Conservation (phyloP, 192 early-diverging fungal species). For the Kappamyces sp. region DNA sequence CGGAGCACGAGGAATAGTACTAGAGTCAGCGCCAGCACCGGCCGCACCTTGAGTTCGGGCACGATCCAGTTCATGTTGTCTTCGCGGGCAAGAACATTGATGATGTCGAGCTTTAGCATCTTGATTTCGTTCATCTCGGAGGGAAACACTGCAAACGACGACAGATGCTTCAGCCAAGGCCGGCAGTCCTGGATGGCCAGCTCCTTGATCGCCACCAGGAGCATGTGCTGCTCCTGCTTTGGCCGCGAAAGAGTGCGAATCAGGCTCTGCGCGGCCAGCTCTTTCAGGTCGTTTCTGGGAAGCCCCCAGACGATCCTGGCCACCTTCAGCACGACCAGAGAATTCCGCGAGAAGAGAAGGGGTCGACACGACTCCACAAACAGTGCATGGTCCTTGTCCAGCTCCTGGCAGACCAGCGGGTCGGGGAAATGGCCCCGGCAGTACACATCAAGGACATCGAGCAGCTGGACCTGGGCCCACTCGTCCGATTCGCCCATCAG, state of each 20-base stretch:
- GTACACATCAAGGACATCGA: conserved; percentile 75
- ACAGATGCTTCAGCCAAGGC: neutral
- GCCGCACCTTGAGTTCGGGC: conserved; percentile 70
- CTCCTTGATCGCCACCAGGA: conserved; percentile 37
- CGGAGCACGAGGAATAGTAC: conserved; percentile 63
- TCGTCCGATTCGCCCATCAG: conserved; percentile 87
- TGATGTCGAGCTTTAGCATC: conserved; percentile 56
- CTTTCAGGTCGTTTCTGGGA: conserved; percentile 45
- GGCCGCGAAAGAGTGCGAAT: conserved; percentile 62
- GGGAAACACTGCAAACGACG: conserved; percentile 3
- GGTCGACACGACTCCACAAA: conserved; percentile 61
- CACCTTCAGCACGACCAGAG: conserved; percentile 47
- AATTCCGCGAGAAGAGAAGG: conserved; percentile 73
- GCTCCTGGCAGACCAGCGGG: conserved; percentile 32
- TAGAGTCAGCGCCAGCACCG: conserved; percentile 19
- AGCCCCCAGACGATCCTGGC: conserved; percentile 25
- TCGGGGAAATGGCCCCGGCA: conserved; percentile 56
- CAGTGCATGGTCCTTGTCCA: conserved; percentile 79
- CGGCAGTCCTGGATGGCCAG: neutral
- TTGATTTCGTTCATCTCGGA: neutral
- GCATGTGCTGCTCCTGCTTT: conserved; percentile 73
- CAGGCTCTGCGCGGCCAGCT: conserved; percentile 40
- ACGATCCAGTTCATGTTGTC: conserved; percentile 64
- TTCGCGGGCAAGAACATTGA: conserved; percentile 62
- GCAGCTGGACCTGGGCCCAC: conserved; percentile 89